A percentile compares a stretch with the other conserved stretches of the same genome.
Conservation (phyloP, 2,329 filamentous ascomycete species). For the Cercospora beticola region DNA sequence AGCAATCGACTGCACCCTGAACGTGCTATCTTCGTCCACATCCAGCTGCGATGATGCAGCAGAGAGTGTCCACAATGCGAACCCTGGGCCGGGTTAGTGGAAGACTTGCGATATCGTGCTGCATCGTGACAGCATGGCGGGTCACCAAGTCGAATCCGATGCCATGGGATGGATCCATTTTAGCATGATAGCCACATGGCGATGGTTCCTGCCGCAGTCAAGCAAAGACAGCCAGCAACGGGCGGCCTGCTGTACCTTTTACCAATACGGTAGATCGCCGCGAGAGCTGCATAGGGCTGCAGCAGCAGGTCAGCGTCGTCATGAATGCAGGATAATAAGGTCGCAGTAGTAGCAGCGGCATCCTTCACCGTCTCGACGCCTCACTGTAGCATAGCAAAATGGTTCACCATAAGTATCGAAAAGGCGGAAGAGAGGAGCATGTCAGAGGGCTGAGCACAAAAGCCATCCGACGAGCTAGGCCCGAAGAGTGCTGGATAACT, state of each 20-base stretch:
- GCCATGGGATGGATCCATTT: neutral
- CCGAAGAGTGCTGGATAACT: neutral
- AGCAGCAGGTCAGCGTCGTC: slow-evolving; percentile 10
- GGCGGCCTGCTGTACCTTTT: neutral
- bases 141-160: neutral
- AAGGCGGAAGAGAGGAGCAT: neutral
- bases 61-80: neutral
- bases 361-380: slow-evolving; percentile 19
- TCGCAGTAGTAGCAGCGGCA: slow-evolving; percentile 12
- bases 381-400: neutral
- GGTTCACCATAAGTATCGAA: neutral
- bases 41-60: neutral
- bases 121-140: neutral
- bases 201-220: slow-evolving; percentile 4
- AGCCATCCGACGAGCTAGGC: neutral
- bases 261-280: neutral
- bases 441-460: slow-evolving; percentile 4
- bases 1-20: neutral
- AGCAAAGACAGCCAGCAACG: neutral
- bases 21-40: neutral
- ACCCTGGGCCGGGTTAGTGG: neutral
- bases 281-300: slow-evolving; percentile 19
- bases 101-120: neutral
- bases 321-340: slow-evolving; percentile 9
- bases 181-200: slow-evolving; percentile 5